Base-by-base conservation (phyloP, 805 yeast species). In the Candida golubevii region DNA sequence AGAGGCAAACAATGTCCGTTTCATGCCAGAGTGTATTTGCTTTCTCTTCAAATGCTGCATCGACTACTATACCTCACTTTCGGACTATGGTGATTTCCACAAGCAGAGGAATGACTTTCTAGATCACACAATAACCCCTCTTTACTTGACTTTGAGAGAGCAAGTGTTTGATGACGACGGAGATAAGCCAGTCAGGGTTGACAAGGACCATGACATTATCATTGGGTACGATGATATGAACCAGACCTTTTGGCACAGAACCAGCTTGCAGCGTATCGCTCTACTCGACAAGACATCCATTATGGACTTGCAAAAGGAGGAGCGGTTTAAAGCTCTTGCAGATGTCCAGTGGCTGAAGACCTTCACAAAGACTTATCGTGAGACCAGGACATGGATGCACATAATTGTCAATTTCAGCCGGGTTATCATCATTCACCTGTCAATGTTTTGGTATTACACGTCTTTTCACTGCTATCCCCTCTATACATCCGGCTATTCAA, bases 361-460 rank as follows among this genome's bases (percentile, higher is more conserved):
- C 0, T 83, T 88, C 52, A 87, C 88, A 77, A 93, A 93, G 72
- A 93, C 99, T 44, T 93, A 86, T 72, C 85, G 83, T 63, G 99
- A 93, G 74, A 81, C 86, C 45, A 84, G 99, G 72, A 87, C 99
- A 31, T 93, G 99, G 99, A 82, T 91, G 69, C 99, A 93, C 71
- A 67, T 91, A 69, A 71, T 91, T 41, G 88, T 95, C 58, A 93
- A 93, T 69, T 93, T 91, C 75, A 91, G 89, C 75, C 93, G 99
- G 10, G 55, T 54, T 2, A 38, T 50, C 15, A 80, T 84, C 42
- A 77, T 86, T 39, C 96, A 87, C 57, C 67, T 81, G 33, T 72
- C 87, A 1, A 68, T 80, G 30, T 87, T 84, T 60, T 87, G 96
- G 96, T 78, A 80, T 45, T 87, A 80, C 57, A 83, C 89, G 0